Percentiles rank a stretch among this genome's conserved stretches.
Conservation (phyloP, 345 rosid species). For the sweet orange (Citrus sinensis) region DNA sequence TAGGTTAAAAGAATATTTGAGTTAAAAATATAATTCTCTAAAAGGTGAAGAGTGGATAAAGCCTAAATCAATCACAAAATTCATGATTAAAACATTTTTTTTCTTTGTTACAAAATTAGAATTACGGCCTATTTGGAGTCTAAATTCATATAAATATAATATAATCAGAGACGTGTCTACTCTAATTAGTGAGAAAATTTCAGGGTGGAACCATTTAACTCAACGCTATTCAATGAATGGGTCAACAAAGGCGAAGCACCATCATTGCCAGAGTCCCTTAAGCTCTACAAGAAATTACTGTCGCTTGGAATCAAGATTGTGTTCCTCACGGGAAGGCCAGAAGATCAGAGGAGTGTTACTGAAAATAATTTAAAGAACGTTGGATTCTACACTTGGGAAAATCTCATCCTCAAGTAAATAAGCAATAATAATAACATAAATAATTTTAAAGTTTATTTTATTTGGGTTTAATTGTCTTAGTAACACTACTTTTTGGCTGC, state of each 20-base stretch:
- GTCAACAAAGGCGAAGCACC: slow-evolving; percentile 30
- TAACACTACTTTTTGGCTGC: not conserved
- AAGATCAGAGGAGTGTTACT: slow-evolving; percentile 23
- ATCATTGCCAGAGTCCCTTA: slow-evolving; percentile 35
- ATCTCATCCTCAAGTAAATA: slow-evolving; percentile 42
- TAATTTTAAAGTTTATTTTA: not conserved
- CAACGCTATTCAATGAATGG: slow-evolving; percentile 29
- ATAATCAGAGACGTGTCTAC: no score
- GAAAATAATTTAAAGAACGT: slow-evolving; percentile 24
- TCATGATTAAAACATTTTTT: no score
- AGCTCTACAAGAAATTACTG: slow-evolving; percentile 27
- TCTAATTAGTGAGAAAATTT: not conserved
- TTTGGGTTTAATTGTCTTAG: no score
- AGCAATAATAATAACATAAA: not conserved
- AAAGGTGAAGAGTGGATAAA: no score
- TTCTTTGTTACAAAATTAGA: no score
- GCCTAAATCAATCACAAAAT: no score
- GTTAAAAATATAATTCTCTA: no score
- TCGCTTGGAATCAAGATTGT: slow-evolving; percentile 33
- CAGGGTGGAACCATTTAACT: slow-evolving; percentile 31
- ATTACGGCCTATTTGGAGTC: no score
- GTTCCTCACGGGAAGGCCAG: slow-evolving; percentile 42
- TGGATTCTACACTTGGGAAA: slow-evolving; percentile 45
- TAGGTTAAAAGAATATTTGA: no score
- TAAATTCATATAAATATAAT: no score